These are phyloP conservation scores for Yarrowia galli DNA, from an alignment of 1,139 yeast species.

Conservation along the genomic window DNA sequence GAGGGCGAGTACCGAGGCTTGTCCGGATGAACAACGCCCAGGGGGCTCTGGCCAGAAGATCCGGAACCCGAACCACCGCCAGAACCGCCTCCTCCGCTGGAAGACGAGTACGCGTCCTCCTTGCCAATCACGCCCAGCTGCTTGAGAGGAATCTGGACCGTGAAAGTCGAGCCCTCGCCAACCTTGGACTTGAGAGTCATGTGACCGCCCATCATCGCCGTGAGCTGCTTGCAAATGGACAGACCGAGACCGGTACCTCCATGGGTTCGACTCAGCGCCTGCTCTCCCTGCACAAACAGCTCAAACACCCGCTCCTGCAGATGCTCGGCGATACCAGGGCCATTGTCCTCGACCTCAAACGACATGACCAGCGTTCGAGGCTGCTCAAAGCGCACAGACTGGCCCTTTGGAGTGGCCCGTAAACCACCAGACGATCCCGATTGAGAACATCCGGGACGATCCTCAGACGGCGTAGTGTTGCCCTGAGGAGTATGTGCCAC, in stretches of 20 bases:
- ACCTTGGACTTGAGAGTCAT: constrained; percentile 70
- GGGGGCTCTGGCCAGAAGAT: constrained; percentile 13
- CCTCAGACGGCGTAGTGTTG: constrained; percentile 7
- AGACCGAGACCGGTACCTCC: constrained; percentile 97
- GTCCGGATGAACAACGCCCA: neutral
- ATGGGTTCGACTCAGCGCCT: constrained; percentile 85
- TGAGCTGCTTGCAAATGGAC: constrained; percentile 89
- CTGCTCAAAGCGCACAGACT: constrained; percentile 7
- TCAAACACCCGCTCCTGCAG: constrained; percentile 87
- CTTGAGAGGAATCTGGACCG: constrained; percentile 76
- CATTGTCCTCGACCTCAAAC: constrained; percentile 84
- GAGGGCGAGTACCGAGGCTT: constrained; percentile 15
- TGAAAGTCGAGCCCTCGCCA: constrained; percentile 83
- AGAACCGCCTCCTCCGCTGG: constrained; percentile 39
- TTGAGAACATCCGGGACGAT: constrained; percentile 13
- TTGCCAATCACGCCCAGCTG: constrained; percentile 58
- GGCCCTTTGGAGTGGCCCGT: constrained; percentile 20
- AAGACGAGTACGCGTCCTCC: constrained; percentile 12
- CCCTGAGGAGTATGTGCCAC: constrained; percentile 10
- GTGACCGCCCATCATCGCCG: constrained; percentile 75
- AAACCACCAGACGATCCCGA: constrained; percentile 7
- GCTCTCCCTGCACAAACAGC: constrained; percentile 97
- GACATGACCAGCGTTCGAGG: constrained; percentile 53
- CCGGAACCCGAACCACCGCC: constrained; percentile 15
- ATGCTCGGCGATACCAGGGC: constrained; percentile 87